phyloP scores from a whole-genome alignment of 768 basidiomycete genomes.

The Collybiopsis luxurians region DNA sequence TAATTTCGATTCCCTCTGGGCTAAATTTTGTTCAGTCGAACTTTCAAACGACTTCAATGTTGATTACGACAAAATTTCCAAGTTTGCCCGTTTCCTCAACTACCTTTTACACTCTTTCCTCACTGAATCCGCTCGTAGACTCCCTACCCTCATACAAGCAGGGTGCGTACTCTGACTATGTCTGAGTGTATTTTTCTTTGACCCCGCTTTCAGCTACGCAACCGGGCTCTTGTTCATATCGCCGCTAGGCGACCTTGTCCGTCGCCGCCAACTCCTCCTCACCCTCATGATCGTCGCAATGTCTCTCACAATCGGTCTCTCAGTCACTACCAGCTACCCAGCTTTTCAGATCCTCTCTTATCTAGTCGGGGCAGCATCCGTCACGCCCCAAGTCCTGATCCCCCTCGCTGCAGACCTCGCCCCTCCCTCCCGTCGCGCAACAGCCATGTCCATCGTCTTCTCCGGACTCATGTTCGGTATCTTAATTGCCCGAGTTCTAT shows the following conservation, averaged over 20 bases:
- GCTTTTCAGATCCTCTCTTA: conserved; percentile 70
- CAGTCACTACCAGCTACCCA: conserved; percentile 53
- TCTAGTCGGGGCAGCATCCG: conserved; percentile 65
- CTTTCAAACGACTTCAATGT: conserved; percentile 39
- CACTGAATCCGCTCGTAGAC: background rate
- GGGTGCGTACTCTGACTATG: conserved; percentile 39
- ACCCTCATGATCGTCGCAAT: conserved; percentile 50
- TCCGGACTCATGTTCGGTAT: conserved; percentile 48
- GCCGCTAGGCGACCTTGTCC: conserved; percentile 84
- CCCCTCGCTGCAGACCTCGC: conserved; percentile 60
- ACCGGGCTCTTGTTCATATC: conserved; percentile 71
- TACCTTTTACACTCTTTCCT: background rate
- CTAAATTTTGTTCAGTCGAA: conserved; percentile 29
- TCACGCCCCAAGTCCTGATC: conserved; percentile 77
- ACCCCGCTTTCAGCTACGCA: conserved; percentile 35
- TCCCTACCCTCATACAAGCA: conserved; percentile 66
- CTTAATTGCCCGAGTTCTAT: conserved; percentile 52
- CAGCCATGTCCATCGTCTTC: conserved; percentile 54
- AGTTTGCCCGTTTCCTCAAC: conserved; percentile 27
- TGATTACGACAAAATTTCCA: conserved; percentile 35
- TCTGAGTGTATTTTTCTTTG: background rate
- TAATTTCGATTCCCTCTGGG: background rate
- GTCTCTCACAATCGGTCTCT: conserved; percentile 67
- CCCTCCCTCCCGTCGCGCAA: conserved; percentile 50
- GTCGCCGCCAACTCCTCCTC: conserved; percentile 69